A percentile compares a stretch with the other conserved stretches of the same genome.
These are phyloP conservation scores for Didymosphaeria variabile DNA, from an alignment of 2,329 filamentous ascomycete genomes.

Conservation along the genomic window DNA sequence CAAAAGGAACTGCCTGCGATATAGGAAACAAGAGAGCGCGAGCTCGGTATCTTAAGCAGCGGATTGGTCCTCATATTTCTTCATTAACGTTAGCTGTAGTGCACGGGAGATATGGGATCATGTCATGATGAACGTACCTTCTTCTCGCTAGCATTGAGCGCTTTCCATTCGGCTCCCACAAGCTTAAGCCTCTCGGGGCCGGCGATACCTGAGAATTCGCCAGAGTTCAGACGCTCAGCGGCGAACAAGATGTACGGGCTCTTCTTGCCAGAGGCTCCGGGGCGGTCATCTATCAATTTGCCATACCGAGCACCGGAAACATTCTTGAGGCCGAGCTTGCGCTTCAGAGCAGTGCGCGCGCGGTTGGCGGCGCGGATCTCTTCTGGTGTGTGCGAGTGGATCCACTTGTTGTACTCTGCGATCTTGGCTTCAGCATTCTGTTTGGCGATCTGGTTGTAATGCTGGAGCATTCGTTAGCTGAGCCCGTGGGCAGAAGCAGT, in stretches of 20 bases:
- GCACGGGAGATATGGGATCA: not conserved
- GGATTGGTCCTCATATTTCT: conserved; percentile 43
- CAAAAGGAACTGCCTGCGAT: conserved; percentile 1
- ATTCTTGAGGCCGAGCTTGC: conserved; percentile 22
- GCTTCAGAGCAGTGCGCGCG: conserved; percentile 58
- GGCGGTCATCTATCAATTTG: conserved; percentile 63
- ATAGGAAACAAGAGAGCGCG: not conserved
- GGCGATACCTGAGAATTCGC: conserved; percentile 61
- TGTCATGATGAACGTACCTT: conserved; percentile 51
- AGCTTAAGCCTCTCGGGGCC: conserved; percentile 52
- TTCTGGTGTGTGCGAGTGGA: conserved; percentile 63
- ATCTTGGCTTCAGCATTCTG: conserved; percentile 56
- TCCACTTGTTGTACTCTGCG: conserved; percentile 62
- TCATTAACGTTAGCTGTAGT: conserved; percentile 31
- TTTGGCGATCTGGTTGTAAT: conserved; percentile 62
- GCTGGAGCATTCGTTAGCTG: conserved; percentile 50
- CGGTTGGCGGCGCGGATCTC: conserved; percentile 68
- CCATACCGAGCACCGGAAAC: conserved; percentile 24
- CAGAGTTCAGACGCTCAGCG: conserved; percentile 54
- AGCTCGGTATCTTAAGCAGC: not conserved
- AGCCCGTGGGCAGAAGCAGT: not conserved
- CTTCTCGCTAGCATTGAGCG: conserved; percentile 56
- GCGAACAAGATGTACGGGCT: conserved; percentile 56
- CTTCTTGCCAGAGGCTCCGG: conserved; percentile 30
- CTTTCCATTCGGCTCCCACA: conserved; percentile 59